phyloP scores from a whole-genome alignment of 75 land plant genomes.

The Picea glauca region DNA sequence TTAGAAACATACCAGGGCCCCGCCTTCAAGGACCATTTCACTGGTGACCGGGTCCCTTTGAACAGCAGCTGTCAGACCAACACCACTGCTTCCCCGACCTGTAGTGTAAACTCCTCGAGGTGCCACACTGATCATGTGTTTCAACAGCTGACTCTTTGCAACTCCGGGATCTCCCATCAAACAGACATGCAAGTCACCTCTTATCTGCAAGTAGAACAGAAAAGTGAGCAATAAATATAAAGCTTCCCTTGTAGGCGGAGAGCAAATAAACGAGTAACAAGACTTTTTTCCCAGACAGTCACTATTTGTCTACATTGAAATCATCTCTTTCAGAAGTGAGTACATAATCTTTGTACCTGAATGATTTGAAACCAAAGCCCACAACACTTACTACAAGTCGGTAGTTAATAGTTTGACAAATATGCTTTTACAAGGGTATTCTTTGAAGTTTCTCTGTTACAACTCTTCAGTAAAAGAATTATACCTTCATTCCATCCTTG shows the following conservation, averaged over 20 bases:
- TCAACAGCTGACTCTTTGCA: slow-evolving; percentile 97
- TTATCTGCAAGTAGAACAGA: slow-evolving; percentile 53
- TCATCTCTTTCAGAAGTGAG: too few species aligned
- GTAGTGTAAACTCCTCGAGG: slow-evolving; percentile 98
- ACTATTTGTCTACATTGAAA: neutral
- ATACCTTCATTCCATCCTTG: slow-evolving; percentile 97
- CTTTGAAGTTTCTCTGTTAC: neutral
- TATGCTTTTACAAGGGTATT: neutral
- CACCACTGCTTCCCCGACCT: slow-evolving; percentile 98
- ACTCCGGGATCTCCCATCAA: slow-evolving; percentile 99
- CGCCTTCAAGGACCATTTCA: slow-evolving; percentile 98
- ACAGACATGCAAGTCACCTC: slow-evolving; percentile 97
- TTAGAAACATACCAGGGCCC: slow-evolving; percentile 76
- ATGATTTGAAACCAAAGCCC: neutral
- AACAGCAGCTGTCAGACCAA: slow-evolving; percentile 98
- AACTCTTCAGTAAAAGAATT: neutral
- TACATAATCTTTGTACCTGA: too few species aligned
- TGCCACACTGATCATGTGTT: slow-evolving; percentile 94
- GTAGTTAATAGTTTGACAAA: neutral
- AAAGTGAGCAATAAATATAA: neutral
- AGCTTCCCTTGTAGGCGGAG: neutral
- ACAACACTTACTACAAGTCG: neutral
- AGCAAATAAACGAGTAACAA: neutral
- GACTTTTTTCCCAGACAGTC: neutral
- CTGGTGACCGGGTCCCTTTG: slow-evolving; percentile 89